Conservation (phyloP, 73 alveolate species). For the Paramecium biaurelia region DNA sequence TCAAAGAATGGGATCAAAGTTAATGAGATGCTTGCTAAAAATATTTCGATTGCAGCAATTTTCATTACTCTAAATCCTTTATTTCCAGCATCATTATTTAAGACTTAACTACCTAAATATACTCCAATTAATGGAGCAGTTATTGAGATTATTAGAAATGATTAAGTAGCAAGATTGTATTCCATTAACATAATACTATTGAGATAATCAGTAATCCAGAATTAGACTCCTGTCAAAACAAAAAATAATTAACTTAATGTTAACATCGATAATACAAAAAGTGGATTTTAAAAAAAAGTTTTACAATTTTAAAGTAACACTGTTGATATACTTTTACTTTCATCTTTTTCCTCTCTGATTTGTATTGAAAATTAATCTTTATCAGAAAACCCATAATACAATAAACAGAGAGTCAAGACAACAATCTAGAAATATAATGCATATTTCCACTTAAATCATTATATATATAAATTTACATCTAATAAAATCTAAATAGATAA, state of each 20-base stretch:
- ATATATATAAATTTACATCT: slow-evolving; percentile 8
- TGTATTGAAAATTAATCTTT: background rate
- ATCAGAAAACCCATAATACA: background rate
- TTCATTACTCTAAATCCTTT: slow-evolving; percentile 77
- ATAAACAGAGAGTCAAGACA: background rate
- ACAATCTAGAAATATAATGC: slow-evolving; percentile 31
- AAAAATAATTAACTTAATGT: slow-evolving; percentile 85
- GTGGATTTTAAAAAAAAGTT: background rate
- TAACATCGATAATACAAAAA: slow-evolving; percentile 56
- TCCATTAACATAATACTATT: slow-evolving; percentile 73
- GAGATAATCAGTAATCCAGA: slow-evolving; percentile 95
- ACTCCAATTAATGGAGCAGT: slow-evolving; percentile 94
- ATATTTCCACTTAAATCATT: slow-evolving; percentile 41
- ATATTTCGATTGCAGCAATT: slow-evolving; percentile 67
- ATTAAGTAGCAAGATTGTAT: slow-evolving; percentile 66
- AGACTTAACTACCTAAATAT: slow-evolving; percentile 80
- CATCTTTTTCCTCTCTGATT: background rate
- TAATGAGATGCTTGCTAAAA: slow-evolving; percentile 72
- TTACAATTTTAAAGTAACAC: background rate
- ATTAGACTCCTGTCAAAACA: slow-evolving; percentile 92
- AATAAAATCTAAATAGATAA: background rate
- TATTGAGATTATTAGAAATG: slow-evolving; percentile 76
- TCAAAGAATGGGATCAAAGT: slow-evolving; percentile 75
- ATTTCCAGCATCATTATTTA: slow-evolving; percentile 84
- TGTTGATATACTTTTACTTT: background rate